Evolutionary conservation across 495 filamentous ascomycete species (phyloP).

Genomic region (Aspergillus avenaceus): DNA sequence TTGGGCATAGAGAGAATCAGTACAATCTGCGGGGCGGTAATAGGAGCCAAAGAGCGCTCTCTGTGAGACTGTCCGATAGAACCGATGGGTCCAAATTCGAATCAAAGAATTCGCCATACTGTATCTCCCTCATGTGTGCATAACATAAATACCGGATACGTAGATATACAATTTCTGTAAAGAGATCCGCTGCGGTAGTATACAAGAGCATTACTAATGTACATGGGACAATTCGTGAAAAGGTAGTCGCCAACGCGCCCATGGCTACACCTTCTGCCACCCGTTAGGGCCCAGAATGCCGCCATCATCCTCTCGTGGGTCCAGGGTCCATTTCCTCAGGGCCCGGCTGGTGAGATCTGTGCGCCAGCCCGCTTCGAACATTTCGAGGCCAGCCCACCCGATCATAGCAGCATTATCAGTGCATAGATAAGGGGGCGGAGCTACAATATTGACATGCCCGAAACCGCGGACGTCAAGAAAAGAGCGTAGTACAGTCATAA

Average conservation of each 20-base stretch:
- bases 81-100: background rate
- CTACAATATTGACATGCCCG: constrained; percentile 55
- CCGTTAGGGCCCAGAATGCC: constrained; percentile 41
- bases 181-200: too few species aligned
- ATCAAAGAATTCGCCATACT: background rate
- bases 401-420: constrained; percentile 99
- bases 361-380: constrained; percentile 76
- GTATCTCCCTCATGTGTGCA: too few species aligned
- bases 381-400: constrained; percentile 89
- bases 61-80: background rate
- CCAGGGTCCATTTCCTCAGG: constrained; percentile 75
- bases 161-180: too few species aligned
- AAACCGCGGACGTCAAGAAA: constrained; percentile 63
- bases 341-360: constrained; percentile 56
- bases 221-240: constrained; percentile 4
- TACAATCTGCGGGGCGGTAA: background rate
- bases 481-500: constrained; percentile 61
- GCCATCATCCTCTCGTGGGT: constrained; percentile 51
- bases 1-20: background rate
- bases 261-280: constrained; percentile 24
- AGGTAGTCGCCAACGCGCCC: background rate
- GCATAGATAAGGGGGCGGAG: constrained; percentile 72
- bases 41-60: background rate
- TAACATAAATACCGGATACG: too few species aligned
- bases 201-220: constrained; percentile 16